Conservation (phyloP, 345 rosid genomes). For the Viola odorata region DNA sequence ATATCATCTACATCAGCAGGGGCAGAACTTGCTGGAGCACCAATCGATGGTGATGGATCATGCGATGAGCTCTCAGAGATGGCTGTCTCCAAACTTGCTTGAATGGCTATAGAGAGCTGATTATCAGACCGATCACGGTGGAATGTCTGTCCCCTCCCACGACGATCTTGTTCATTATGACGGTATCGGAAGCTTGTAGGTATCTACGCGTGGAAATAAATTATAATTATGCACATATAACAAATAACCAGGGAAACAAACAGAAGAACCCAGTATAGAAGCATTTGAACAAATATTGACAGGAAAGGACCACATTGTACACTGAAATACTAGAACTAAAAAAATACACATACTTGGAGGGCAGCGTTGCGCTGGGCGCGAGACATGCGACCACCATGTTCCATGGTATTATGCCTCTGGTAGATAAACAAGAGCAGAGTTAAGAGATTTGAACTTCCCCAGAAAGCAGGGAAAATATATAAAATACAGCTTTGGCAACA, state of each 20-base stretch:
- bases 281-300: not conserved
- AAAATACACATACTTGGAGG: conserved; percentile 54
- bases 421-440: conserved; percentile 6
- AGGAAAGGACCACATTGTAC: not conserved
- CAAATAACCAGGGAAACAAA: not conserved
- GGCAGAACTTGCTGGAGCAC: conserved; percentile 34
- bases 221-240: not conserved
- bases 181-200: conserved; percentile 87
- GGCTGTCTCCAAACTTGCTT: conserved; percentile 49
- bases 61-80: conserved; percentile 25
- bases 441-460: conserved; percentile 1
- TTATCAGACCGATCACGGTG: conserved; percentile 62
- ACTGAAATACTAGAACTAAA: not conserved
- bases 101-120: conserved; percentile 51
- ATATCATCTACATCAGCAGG: conserved; percentile 36
- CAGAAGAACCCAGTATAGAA: not conserved
- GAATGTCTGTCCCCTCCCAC: conserved; percentile 66
- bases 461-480: not conserved
- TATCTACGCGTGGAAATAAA: conserved; percentile 37
- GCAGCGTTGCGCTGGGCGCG: conserved; percentile 90
- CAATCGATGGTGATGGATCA: conserved; percentile 41
- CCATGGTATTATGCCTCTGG: conserved; percentile 88
- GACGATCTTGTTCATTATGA: conserved; percentile 61
- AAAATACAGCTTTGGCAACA: not conserved
- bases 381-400: conserved; percentile 96